Conservation (phyloP, 192 early-diverging fungal species). For the Coemansia sp. region DNA sequence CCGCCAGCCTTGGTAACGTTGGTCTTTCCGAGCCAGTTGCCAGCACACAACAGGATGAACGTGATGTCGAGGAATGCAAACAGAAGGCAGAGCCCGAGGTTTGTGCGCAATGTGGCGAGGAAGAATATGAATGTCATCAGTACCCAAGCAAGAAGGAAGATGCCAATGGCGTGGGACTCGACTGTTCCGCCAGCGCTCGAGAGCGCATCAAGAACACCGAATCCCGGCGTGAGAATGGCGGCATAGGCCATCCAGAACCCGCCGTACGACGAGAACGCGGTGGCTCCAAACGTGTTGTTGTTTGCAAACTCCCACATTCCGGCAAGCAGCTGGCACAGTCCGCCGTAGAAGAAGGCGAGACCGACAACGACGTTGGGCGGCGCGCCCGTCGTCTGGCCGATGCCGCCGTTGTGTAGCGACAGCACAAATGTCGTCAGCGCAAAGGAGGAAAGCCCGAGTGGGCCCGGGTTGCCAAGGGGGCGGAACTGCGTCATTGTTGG, state of each 20-base stretch:
- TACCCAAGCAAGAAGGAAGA: slow-evolving; percentile 69
- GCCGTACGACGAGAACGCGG: slow-evolving; percentile 72
- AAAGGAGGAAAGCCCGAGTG: slow-evolving; percentile 59
- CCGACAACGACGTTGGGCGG: slow-evolving; percentile 65
- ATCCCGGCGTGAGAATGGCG: slow-evolving; percentile 61
- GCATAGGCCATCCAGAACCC: slow-evolving; percentile 72
- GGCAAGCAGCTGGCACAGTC: slow-evolving; percentile 72
- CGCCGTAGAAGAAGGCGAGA: slow-evolving; percentile 76
- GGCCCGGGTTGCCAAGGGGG: slow-evolving; percentile 56
- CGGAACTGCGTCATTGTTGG: slow-evolving; percentile 36
- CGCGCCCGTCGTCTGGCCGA: slow-evolving; percentile 57
- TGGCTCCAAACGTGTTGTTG: slow-evolving; percentile 84
- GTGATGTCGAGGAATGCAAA: slow-evolving; percentile 70
- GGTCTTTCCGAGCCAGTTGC: slow-evolving; percentile 57
- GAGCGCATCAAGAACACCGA: slow-evolving; percentile 52
- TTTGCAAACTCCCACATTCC: slow-evolving; percentile 84
- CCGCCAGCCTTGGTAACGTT: slow-evolving; percentile 66
- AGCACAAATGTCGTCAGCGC: slow-evolving; percentile 66
- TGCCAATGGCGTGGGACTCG: slow-evolving; percentile 58
- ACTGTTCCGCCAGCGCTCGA: slow-evolving; percentile 36
- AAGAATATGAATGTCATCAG: slow-evolving; percentile 73
- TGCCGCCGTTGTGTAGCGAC: slow-evolving; percentile 71
- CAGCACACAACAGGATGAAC: slow-evolving; percentile 69
- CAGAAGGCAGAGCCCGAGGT: slow-evolving; percentile 63
- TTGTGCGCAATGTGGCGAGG: slow-evolving; percentile 66